Base-by-base conservation (phyloP, 176 grass and related monocot species). In the Typha latifolia region DNA sequence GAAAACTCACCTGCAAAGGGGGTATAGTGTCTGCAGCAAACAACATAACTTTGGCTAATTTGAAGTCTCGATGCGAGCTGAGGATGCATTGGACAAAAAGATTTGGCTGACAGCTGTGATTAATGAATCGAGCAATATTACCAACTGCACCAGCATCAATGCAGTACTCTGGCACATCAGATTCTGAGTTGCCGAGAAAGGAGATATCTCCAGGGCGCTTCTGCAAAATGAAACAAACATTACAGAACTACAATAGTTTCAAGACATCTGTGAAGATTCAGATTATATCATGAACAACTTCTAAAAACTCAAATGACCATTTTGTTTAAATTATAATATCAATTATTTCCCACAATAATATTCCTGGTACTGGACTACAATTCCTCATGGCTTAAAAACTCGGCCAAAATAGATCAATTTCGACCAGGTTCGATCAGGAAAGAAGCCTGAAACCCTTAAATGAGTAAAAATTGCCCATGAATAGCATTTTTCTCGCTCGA, bases 21-120 rank as follows among this genome's bases (percentile, higher is more conserved):
- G 87, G 85, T 71, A 97, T 92, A 20, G 82, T 92, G 67, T 97
- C 94, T 3, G 94, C 94, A 62, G 94, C 94, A 51, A 97, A 97
- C 26, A 92, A 82, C 49, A 75, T 87, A 48, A 97, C 72, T 74
- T 90, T 97, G 16, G 94, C 89, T 18, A 97, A 63, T 49, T 85
- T 92, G 29, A 92, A 82, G 14, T 97, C 85, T 2, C 74, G 80
- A 47, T 97, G 94, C 24, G 89, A 92, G 64, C 76, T 97, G 51
- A 97, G 52, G 21, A 97, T 63, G 27, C 85, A 92, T 69, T 97
- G 94, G 47, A 97, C 85, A 47, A 97, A 97, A 15, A 89, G 83
- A 52, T 97, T 97, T 18, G 94, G 94, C 34, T 86, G 72, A 43
- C 89, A 97, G 13, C 94, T 97, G 49, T 97, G 94, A 49, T 97